Percentiles rank a stretch among this genome's conserved stretches.
Conservation (phyloP, 73 alveolate genomes). For the Tetrahymena elliotti region DNA sequence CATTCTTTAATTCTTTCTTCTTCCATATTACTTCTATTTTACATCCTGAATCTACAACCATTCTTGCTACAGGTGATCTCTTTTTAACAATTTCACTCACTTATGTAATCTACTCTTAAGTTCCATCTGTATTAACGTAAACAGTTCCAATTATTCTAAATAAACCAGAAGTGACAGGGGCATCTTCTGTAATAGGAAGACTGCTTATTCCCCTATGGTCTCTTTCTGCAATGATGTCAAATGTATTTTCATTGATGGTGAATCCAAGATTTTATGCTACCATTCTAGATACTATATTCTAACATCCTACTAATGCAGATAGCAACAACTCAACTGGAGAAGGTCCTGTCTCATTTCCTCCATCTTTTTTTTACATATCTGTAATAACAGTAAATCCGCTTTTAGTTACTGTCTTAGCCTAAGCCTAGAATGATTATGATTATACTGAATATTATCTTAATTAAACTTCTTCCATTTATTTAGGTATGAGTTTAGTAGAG, state of each 20-base stretch:
- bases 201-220: background rate
- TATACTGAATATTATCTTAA: background rate
- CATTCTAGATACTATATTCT: background rate
- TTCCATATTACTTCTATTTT: background rate
- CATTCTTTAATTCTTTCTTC: background rate
- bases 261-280: background rate
- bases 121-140: background rate
- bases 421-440: background rate
- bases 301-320: background rate
- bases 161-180: background rate
- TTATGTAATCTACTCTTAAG: background rate
- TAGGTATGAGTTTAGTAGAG: too few relatives aligned
- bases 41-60: background rate
- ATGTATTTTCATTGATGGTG: background rate
- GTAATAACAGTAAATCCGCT: background rate
- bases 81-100: background rate
- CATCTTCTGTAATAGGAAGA: background rate
- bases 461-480: background rate
- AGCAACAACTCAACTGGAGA: background rate
- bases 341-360: background rate
- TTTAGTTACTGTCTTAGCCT: background rate
- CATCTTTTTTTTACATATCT: background rate
- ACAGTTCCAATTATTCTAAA: background rate
- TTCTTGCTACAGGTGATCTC: background rate
- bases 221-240: background rate